Conservation (phyloP, 345 rosid genomes). For the Gossypium bickii region DNA sequence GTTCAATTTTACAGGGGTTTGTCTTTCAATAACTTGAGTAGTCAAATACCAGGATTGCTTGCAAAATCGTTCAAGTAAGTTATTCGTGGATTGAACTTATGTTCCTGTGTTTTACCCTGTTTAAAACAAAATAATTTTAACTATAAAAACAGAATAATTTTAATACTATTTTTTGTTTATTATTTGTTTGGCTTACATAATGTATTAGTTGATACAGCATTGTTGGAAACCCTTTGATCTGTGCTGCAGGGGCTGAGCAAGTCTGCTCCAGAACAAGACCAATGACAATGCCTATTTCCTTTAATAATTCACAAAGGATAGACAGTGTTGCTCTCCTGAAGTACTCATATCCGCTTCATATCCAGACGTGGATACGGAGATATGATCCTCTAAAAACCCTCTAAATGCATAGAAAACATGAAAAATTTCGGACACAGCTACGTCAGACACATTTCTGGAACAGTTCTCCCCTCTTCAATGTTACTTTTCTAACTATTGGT, state of each 20-base stretch:
- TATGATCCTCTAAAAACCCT: no score
- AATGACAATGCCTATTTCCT: constrained; percentile 36
- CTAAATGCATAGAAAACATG: no score
- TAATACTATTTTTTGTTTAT: constrained; percentile 3
- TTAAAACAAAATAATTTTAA: not conserved
- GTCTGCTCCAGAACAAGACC: constrained; percentile 61
- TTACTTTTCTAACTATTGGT: no score
- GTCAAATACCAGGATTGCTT: constrained; percentile 45
- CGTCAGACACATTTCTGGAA: no score
- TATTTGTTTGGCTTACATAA: not conserved
- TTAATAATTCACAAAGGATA: constrained; percentile 53
- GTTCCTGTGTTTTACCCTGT: constrained; percentile 8
- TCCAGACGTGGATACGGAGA: no score
- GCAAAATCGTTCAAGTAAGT: constrained; percentile 73
- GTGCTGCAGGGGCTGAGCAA: constrained; percentile 51
- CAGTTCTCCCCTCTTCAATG: no score
- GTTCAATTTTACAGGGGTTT: constrained; percentile 39
- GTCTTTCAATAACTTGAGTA: constrained; percentile 59
- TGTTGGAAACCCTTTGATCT: constrained; percentile 78
- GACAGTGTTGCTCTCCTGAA: no score
- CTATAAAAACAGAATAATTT: not conserved
- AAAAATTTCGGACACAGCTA: no score
- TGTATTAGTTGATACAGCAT: constrained; percentile 40
- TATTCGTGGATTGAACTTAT: no score
- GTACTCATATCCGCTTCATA: no score